Base-by-base conservation (phyloP, 805 yeast species). In the Starmerella potacharoeniae region DNA sequence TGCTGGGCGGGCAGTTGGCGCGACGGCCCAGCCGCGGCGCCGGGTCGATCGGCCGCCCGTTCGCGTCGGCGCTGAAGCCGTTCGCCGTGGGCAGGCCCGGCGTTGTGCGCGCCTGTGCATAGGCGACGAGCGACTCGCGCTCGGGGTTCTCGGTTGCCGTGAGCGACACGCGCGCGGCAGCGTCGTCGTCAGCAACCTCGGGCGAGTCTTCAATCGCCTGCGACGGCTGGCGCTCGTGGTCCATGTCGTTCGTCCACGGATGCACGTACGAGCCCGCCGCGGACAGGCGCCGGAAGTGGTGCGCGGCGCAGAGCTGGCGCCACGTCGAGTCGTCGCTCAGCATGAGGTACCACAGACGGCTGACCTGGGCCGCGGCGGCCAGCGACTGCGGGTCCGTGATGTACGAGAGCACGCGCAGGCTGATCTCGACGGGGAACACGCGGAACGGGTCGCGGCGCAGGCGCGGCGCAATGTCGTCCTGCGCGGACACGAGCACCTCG, bases 281-380 rank as follows among this genome's bases (percentile, higher is more conserved):
- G 4, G 67, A 62, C 34, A 69, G 60, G 16, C 73, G 64, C 16
- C 72, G 60, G 62, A 63, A 69, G 52, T 69, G 72, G 58, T 67
- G 70, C 49, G 61, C 64, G 39, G 65, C 62, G 59, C 75, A 71
- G 49, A 73, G 63, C 40, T 59, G 67, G 52, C 70, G 71, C 76
- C 76, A 73, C n/a, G 71, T 71, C 35, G 62, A 62, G 62, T 73
- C 76, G 61, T 73, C 76, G 50, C 68, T 59, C 31, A 73, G 66
- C 22, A 73, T 59, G 35, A 66, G 58, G 51, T 71, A 69, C 98
- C 98, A 91, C 52, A 80, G 82, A 54, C 81, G 78, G 33, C 91
- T 85, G 1, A 91, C 97, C 66, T 86, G 95, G 0, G 96, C 91
- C 0, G 97, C 96, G 58, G 84, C 84, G 64, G 97, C 91, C 44